Evolutionary conservation across 805 yeast species (phyloP), one percentile per base, ranked within the genome.

Genomic region (Candida railenensis): DNA sequence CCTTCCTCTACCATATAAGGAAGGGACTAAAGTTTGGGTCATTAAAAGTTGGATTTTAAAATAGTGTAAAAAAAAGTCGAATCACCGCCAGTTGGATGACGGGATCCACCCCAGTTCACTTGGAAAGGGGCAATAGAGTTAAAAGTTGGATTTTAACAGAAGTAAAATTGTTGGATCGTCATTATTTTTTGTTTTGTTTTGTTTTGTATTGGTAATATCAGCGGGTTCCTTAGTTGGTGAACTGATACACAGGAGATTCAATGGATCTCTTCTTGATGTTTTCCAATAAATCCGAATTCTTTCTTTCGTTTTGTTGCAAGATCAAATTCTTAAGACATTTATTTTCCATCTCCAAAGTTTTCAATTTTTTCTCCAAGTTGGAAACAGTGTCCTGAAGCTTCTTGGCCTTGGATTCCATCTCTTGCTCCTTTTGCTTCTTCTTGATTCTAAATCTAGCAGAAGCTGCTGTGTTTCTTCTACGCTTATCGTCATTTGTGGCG

Each of bases 271-370:
- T 75, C 50, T 75, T 75, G 45, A 82, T 67, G 46, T 62, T 62
- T 55, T 80, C 85, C 45, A 82, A 67, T 48, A 81, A 80, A 48
- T 77, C 80, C 20, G 71, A 65, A 45, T 78, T 80, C 44, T 77
- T 64, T 51, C 77, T 75, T 46, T 80, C 82, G 45, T 86, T 85
- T 58, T 89, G 87, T 65, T 89, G 92, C 39, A 87, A 85, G 20
- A 92, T 91, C 54, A 94, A 71, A 61, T 86, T 87, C 68, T 88
- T 81, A 55, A 92, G 75, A 65, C 95, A 76, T 59, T 83, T 80
- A 69, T 92, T 92, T 69, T 92, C 99, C 96, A 89, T 89, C 67
- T 91, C 96, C 53, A 92, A 70, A 46, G 92, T 88, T 64, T 83
- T 83, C 48, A 94, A 81, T 59, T 83, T 83, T 58, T 79, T 76